phyloP scores from a whole-genome alignment of 805 yeast species.

The Hanseniaspora osmophila region DNA sequence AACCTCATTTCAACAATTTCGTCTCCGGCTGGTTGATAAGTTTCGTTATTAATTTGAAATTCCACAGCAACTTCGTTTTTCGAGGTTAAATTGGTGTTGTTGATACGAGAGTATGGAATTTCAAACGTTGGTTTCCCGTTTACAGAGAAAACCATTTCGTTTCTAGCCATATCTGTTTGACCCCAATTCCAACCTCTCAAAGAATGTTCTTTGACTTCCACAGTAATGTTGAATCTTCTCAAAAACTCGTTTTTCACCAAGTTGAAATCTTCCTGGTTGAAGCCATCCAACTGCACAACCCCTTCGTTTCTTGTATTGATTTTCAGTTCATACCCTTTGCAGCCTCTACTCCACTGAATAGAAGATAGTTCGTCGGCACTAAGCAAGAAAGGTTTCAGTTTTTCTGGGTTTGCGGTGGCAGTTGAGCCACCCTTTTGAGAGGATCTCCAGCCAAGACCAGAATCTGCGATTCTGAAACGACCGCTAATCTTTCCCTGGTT shows the following conservation, averaged over 20 bases:
- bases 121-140: slow-evolving; percentile 86
- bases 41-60: slow-evolving; percentile 45
- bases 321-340: slow-evolving; percentile 80
- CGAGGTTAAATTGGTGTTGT: slow-evolving; percentile 79
- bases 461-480: slow-evolving; percentile 83
- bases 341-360: slow-evolving; percentile 84
- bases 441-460: slow-evolving; percentile 97
- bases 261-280: slow-evolving; percentile 70
- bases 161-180: slow-evolving; percentile 76
- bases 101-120: slow-evolving; percentile 66
- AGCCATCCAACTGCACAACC: slow-evolving; percentile 81
- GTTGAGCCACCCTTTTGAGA: slow-evolving; percentile 28
- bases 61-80: slow-evolving; percentile 90
- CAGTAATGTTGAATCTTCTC: slow-evolving; percentile 52
- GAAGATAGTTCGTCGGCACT: slow-evolving; percentile 76
- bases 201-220: slow-evolving; percentile 83
- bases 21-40: slow-evolving; percentile 67
- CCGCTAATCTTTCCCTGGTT: slow-evolving; percentile 79
- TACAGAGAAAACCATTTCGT: slow-evolving; percentile 74
- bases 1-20: slow-evolving; percentile 90
- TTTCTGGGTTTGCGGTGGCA: slow-evolving; percentile 24
- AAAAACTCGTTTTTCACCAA: slow-evolving; percentile 73
- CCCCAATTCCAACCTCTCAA: slow-evolving; percentile 99
- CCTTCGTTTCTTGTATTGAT: slow-evolving; percentile 82
- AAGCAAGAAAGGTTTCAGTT: slow-evolving; percentile 60